Conservation (phyloP, 148 eudicot genomes). For the Chenopodium quinoa region DNA sequence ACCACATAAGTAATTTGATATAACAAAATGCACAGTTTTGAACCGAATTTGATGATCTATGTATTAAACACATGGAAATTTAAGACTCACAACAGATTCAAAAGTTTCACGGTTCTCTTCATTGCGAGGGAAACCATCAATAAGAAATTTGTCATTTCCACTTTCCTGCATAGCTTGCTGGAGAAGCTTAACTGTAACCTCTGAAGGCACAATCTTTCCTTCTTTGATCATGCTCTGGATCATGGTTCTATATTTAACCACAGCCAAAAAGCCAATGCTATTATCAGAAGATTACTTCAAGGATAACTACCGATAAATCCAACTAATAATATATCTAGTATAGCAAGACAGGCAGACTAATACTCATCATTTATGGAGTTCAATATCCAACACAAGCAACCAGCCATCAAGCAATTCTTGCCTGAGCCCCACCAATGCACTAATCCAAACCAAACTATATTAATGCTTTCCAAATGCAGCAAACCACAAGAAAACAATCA, state of each 20-base stretch:
- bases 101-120: conserved; percentile 72
- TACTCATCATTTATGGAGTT: background rate
- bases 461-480: background rate
- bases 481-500: no score
- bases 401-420: background rate
- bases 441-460: background rate
- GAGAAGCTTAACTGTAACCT: conserved; percentile 73
- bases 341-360: background rate
- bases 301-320: background rate
- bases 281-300: background rate
- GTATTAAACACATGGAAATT: background rate
- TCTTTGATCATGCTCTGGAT: conserved; percentile 80
- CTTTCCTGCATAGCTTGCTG: conserved; percentile 58
- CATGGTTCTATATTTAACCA: conserved; percentile 54
- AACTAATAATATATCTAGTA: background rate
- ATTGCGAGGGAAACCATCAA: conserved; percentile 87
- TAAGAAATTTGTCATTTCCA: conserved; percentile 67
- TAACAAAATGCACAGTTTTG: background rate
- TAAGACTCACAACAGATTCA: conserved; percentile 69
- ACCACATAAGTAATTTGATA: conserved; percentile 21
- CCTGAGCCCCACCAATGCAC: background rate
- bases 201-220: conserved; percentile 84
- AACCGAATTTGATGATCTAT: conserved; percentile 3
- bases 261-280: background rate
- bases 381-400: background rate